phyloP scores from a whole-genome alignment of 2,329 filamentous ascomycete species.

The Tolypocladium endophyticum region DNA sequence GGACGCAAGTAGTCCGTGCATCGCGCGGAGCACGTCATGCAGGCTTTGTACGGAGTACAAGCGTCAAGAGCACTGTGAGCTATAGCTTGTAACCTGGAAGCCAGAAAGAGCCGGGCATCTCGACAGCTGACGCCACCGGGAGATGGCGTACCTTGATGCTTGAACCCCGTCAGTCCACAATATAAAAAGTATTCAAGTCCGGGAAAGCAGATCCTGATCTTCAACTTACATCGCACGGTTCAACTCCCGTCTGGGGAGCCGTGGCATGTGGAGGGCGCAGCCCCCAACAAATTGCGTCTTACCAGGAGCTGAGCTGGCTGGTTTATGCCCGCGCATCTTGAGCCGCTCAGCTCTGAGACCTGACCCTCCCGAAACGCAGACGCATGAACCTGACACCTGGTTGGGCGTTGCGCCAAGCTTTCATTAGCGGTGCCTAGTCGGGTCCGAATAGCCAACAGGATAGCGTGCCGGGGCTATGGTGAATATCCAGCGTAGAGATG shows the following conservation, averaged over 20 bases:
- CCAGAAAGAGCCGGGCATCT: neutral
- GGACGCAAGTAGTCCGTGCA: too few species aligned
- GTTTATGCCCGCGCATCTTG: too few species aligned
- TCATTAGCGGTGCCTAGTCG: slow-evolving; percentile 1
- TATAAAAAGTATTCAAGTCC: too few species aligned
- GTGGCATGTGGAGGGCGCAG: neutral
- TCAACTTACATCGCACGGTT: neutral
- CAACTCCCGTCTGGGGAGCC: too few species aligned
- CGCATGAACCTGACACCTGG: neutral
- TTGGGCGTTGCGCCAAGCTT: slow-evolving; percentile 1
- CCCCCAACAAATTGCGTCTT: neutral
- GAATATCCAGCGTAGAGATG: neutral
- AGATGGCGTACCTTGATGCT: neutral
- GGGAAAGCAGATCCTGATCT: neutral
- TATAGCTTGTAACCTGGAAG: neutral
- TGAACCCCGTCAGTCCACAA: neutral
- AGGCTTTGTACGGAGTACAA: too few species aligned
- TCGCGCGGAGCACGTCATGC: too few species aligned
- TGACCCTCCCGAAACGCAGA: neutral
- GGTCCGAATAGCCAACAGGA: neutral
- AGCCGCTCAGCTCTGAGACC: neutral
- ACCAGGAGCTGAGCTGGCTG: neutral
- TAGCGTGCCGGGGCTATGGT: neutral
- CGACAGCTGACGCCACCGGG: neutral
- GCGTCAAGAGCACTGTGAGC: too few species aligned